Evolutionary conservation across 2,329 filamentous ascomycete genomes (phyloP).

Genomic region (Aspergillus sp.): DNA sequence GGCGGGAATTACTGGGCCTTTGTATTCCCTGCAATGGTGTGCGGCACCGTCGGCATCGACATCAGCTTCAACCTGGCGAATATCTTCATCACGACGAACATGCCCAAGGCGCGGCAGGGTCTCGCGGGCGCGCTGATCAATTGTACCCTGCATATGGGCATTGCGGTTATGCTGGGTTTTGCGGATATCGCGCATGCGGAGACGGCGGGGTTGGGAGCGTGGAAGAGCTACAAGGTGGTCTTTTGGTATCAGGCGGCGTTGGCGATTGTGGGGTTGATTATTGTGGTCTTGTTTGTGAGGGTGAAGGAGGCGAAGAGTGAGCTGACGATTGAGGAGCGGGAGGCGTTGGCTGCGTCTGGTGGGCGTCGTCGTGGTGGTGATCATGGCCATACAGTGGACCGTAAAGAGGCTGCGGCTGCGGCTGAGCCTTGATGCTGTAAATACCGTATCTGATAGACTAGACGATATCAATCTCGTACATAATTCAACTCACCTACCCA

Average conservation of each 20-base stretch:
- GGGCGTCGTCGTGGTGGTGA: too few species aligned
- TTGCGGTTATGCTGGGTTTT: constrained; percentile 70
- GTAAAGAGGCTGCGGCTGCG: too few species aligned
- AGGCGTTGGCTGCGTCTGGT: constrained; percentile 8
- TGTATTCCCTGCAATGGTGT: constrained; percentile 63
- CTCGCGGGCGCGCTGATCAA: constrained; percentile 72
- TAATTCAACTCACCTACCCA: too few species aligned
- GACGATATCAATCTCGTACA: too few species aligned
- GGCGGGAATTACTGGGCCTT: constrained; percentile 68
- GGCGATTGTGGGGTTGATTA: constrained; percentile 51
- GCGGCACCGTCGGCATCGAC: constrained; percentile 71
- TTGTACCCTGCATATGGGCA: constrained; percentile 68
- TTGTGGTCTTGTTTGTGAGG: constrained; percentile 56
- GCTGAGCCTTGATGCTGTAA: too few species aligned
- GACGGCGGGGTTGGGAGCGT: constrained; percentile 45
- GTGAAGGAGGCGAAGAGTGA: constrained; percentile 59
- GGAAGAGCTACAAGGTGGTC: constrained; percentile 61
- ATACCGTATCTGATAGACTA: too few species aligned
- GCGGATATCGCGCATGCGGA: constrained; percentile 62
- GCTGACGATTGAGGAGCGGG: constrained; percentile 58
- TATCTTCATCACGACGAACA: constrained; percentile 72
- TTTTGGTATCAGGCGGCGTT: constrained; percentile 65
- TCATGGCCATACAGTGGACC: too few species aligned
- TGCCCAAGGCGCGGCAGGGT: constrained; percentile 67
- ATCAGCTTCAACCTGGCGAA: constrained; percentile 74